phyloP scores from a whole-genome alignment of 495 filamentous ascomycete species.

The Neohortaea acidophila region DNA sequence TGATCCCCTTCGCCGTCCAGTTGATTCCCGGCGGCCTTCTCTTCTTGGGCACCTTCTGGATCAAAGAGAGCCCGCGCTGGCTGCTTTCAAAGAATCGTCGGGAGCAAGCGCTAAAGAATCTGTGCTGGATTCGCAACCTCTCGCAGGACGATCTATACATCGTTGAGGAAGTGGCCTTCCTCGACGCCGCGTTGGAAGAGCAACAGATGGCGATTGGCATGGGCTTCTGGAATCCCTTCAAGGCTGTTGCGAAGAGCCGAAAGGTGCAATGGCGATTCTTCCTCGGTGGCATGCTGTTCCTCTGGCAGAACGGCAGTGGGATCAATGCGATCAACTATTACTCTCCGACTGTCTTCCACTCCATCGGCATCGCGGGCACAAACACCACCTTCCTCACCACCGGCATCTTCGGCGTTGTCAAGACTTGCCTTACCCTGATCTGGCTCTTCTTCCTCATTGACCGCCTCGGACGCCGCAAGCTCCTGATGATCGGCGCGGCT shows the following conservation, averaged over 20 bases:
- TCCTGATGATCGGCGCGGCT: slow-evolving; percentile 39
- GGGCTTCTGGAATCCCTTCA: slow-evolving; percentile 56
- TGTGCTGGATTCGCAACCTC: slow-evolving; percentile 51
- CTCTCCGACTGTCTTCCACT: slow-evolving; percentile 42
- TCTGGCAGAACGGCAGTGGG: slow-evolving; percentile 47
- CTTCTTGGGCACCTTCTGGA: slow-evolving; percentile 33
- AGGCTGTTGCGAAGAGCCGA: slow-evolving; percentile 31
- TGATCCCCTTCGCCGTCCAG: slow-evolving; percentile 43
- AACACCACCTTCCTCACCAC: slow-evolving; percentile 36
- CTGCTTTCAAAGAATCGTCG: slow-evolving; percentile 41
- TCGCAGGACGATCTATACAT: slow-evolving; percentile 45
- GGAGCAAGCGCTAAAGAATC: slow-evolving; percentile 40
- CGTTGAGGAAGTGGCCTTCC: slow-evolving; percentile 46
- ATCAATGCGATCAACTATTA: slow-evolving; percentile 61
- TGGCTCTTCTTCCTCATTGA: slow-evolving; percentile 44
- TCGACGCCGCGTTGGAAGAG: slow-evolving; percentile 44
- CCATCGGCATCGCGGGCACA: slow-evolving; percentile 40
- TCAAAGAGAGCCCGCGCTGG: slow-evolving; percentile 51
- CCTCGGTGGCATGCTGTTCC: slow-evolving; percentile 50
- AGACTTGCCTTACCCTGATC: slow-evolving; percentile 45
- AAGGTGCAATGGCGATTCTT: slow-evolving; percentile 48
- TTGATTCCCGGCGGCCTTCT: slow-evolving; percentile 40
- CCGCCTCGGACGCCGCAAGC: slow-evolving; percentile 39
- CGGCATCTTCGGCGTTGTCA: slow-evolving; percentile 38
- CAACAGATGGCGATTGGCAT: slow-evolving; percentile 40